Evolutionary conservation across 1,284 basidiomycete genomes (phyloP), one percentile per base, ranked within the genome.

Genomic region (Rhodotorula sp.): DNA sequence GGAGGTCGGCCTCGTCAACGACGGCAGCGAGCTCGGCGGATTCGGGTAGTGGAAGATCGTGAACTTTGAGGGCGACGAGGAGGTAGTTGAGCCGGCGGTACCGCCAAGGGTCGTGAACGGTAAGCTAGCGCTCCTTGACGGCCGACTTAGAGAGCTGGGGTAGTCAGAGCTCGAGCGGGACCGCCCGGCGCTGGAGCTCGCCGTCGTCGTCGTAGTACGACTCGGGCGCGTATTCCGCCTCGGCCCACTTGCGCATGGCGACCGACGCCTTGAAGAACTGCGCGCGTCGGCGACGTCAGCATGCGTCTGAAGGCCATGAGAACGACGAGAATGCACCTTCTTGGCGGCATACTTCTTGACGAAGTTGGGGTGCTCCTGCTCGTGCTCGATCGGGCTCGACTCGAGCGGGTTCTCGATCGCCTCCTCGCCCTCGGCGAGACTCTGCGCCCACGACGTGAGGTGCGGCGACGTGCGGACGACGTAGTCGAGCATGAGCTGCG

Each of bases 401-500:
- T 75, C 72, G 6, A 76, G 64, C 60, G 74, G 71, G 61, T 77
- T 76, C 46, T 46, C 53, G 27, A 36, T 20, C 44, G 44, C 57
- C 30, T 52, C 57, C 30, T 56, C 64, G 49, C 51, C 61, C 27
- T 63, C 65, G 24, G 19, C 79, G 73, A 4, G 88, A 87, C 17
- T 39, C 10, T 32, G 32, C 27, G 48, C 66, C 30, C 64, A 56
- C 5, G 34, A 39, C 22, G 66, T 24, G 56, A 70, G 67, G 29
- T 20, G 47, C 29, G 68, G 68, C 46, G 71, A 73, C 5, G 72
- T 71, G 77, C 90, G 88, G 64, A 95, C 83, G 71, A 95, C 83
- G 80, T 93, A 97, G 81, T 95, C 92, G 75, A 98, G 80, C 92
- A 98, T 97, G 75, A 94, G 78, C 80, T 92, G 94, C 2, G 93